Evolutionary conservation across 2,329 filamentous ascomycete genomes (phyloP), one percentile per base, ranked within the genome.

Genomic region (Salinomyces thailandicus): DNA sequence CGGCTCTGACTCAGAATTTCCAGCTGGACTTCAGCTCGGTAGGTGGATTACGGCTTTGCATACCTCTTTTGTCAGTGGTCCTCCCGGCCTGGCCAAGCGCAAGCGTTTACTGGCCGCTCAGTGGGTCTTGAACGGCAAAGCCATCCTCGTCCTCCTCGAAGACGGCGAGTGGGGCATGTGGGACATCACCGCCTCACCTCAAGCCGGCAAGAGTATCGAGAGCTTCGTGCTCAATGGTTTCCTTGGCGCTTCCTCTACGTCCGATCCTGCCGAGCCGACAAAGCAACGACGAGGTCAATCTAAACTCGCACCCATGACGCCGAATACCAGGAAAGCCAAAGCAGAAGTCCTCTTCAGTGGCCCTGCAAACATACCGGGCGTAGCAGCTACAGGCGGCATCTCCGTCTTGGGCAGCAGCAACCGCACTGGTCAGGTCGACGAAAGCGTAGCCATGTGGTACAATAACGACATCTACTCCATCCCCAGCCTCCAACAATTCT

Each of bases 161-260:
- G 67, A 70, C 45, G 68, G 68, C 7, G 63, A 70, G 50, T 72
- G 68, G 68, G 68, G 68, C 9, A 55, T 71, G n/a, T 71, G 68
- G 67, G 65, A 67, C 43, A 45, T 64, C 4, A 32, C 24, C 16
- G 39, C 37, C 17, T 15, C 43, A 7, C 16, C 42, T 5, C 33
- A 42, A 28, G 20, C 35, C 17, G 43, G 39, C 26, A 52, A 51
- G 22, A 42, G 34, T 5, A 30, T 51, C 12, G 46, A 49, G 28
- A 43, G 52, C 6, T 56, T 59, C 27, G 45, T 45, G 2, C 37
- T 58, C 6, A 44, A 45, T 15, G 55, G 57, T 12, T 58, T 44
- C 36, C 42, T 61, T 4, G 51, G 49, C 16, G 39, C 47, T 5
- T 39, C 51, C 12, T 41, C 35, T 26, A 36, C 43, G 9, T 42